A percentile compares a stretch with the other conserved stretches of the same genome.
phyloP scores from a whole-genome alignment of 352 stramenopile genomes.

The Globisporangium recalcitrans region DNA sequence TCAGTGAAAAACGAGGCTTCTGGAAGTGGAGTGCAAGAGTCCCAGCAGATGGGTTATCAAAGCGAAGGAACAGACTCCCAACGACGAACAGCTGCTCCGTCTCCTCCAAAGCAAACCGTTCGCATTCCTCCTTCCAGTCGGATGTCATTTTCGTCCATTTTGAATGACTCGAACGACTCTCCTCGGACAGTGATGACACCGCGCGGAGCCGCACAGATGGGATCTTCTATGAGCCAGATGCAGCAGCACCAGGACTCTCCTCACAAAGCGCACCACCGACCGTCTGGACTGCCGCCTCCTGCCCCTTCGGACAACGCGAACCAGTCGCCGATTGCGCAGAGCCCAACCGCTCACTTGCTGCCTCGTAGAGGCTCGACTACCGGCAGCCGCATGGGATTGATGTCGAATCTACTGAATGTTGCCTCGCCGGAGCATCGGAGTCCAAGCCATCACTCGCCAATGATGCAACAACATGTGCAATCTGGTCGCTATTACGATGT shows the following conservation, averaged over 20 bases:
- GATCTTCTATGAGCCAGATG: slow-evolving; percentile 10
- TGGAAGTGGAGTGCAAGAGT: neutral
- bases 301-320: slow-evolving; percentile 23
- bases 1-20: slow-evolving; percentile 5
- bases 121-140: slow-evolving; percentile 45
- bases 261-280: slow-evolving; percentile 14
- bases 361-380: slow-evolving; percentile 27
- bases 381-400: slow-evolving; percentile 62
- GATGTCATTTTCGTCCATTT: slow-evolving; percentile 89
- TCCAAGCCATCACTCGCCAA: slow-evolving; percentile 35
- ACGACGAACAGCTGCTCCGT: slow-evolving; percentile 1
- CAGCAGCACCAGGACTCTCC: slow-evolving; percentile 21
- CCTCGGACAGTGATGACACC: slow-evolving; percentile 17
- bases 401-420: slow-evolving; percentile 78
- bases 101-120: slow-evolving; percentile 17
- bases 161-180: slow-evolving; percentile 77
- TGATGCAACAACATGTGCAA: slow-evolving; percentile 39
- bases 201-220: slow-evolving; percentile 8
- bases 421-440: slow-evolving; percentile 43
- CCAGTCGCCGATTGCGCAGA: slow-evolving; percentile 28
- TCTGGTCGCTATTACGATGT: slow-evolving; percentile 32
- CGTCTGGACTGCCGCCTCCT: slow-evolving; percentile 21
- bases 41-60: neutral
- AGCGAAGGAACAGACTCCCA: neutral
- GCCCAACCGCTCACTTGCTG: slow-evolving; percentile 57